phyloP scores from a whole-genome alignment of 164 flowering plant species.

The Cinnamomum micranthum region DNA sequence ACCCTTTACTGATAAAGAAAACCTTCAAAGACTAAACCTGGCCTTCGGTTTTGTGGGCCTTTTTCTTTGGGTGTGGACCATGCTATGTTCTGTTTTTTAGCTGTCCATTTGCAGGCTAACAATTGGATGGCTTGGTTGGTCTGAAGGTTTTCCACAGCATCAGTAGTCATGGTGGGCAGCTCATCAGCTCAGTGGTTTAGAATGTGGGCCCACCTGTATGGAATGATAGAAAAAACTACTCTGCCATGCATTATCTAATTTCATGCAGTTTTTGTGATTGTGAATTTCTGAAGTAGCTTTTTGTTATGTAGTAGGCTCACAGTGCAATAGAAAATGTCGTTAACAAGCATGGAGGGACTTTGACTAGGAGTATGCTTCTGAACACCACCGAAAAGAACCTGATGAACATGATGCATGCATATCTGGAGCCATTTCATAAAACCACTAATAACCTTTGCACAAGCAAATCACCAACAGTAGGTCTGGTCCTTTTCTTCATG shows the following conservation, averaged over 20 bases:
- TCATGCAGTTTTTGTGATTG: background rate
- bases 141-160: background rate
- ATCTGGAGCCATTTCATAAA: conserved; percentile 79
- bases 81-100: background rate
- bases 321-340: conserved; percentile 74
- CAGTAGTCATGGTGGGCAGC: background rate
- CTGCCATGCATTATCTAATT: background rate
- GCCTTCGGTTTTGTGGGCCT: background rate
- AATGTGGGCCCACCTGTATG: background rate
- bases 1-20: background rate
- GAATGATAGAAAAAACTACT: background rate
- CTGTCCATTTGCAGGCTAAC: background rate
- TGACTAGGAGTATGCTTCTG: conserved; percentile 48
- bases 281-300: background rate
- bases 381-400: conserved; percentile 60
- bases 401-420: conserved; percentile 49
- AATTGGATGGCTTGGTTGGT: background rate
- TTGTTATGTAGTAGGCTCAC: conserved; percentile 47
- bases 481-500: conserved; percentile 91
- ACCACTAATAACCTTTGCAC: conserved; percentile 80
- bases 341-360: conserved; percentile 51
- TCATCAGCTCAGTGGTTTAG: background rate
- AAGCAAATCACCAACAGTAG: conserved; percentile 67
- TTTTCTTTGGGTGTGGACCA: background rate
- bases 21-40: no score